These are phyloP conservation scores for Quercus glauca DNA, from an alignment of 306 rosid species.

Conservation along the genomic window DNA sequence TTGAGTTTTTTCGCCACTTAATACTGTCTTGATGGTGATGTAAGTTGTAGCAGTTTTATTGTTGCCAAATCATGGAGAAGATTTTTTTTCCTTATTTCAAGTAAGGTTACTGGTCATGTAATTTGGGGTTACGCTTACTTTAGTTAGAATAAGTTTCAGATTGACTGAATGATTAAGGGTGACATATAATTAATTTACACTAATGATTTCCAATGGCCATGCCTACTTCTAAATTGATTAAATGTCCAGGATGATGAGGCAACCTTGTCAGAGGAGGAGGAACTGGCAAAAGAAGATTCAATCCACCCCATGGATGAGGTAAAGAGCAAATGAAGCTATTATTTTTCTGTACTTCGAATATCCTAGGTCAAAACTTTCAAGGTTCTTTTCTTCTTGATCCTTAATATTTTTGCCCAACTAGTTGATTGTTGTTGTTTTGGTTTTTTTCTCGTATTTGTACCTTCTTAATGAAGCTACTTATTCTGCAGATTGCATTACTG, in stretches of 20 bases:
- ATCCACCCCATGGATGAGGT: constrained; percentile 78
- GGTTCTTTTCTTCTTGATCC: background rate
- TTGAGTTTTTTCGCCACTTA: background rate
- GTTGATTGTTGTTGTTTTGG: constrained; percentile 8
- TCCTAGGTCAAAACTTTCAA: constrained; percentile 1
- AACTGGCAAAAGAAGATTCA: constrained; percentile 65
- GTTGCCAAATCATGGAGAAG: background rate
- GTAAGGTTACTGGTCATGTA: background rate
- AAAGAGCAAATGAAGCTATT: constrained; percentile 25
- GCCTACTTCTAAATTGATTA: constrained; percentile 20
- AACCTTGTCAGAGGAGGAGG: constrained; percentile 94
- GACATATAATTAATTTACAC: background rate
- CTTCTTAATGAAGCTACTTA: constrained; percentile 21
- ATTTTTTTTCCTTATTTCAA: background rate
- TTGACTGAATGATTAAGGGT: background rate
- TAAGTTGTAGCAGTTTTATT: background rate
- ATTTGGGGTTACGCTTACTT: background rate
- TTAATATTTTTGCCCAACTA: background rate
- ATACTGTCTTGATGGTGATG: background rate
- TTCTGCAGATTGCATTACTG: constrained; percentile 72
- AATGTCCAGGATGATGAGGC: constrained; percentile 87
- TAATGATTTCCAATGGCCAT: background rate
- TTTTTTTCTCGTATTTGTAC: background rate
- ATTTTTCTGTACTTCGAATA: constrained; percentile 9
- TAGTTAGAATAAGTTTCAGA: background rate